Evolutionary conservation across 805 yeast genomes (phyloP).

Genomic region (Metschnikowia lunata): DNA sequence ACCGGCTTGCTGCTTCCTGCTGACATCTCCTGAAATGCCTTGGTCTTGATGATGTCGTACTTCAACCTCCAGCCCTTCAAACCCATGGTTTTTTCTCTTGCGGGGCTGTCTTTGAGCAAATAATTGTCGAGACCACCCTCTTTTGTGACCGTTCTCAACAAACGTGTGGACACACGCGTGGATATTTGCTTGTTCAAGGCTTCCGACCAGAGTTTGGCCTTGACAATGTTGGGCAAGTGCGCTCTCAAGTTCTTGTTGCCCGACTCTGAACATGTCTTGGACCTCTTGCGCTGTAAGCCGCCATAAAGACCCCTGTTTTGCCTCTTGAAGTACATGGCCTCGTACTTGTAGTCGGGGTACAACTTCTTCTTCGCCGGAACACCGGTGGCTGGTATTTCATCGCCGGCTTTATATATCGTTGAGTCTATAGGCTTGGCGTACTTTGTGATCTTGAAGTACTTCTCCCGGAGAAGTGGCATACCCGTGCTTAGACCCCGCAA

Average conservation of each 20-base stretch:
- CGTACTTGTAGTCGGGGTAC: conserved; percentile 48
- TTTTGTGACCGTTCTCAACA: conserved; percentile 77
- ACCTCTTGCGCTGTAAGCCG: conserved; percentile 73
- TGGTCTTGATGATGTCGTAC: conserved; percentile 58
- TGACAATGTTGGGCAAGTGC: conserved; percentile 80
- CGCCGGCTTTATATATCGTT: conserved; percentile 34
- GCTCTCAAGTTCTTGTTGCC: conserved; percentile 68
- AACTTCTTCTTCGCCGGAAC: conserved; percentile 11
- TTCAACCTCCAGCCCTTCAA: conserved; percentile 88
- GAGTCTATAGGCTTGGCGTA: conserved; percentile 37
- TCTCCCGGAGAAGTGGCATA: conserved; percentile 22
- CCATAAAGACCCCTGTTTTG: conserved; percentile 88
- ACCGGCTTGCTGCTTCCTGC: conserved; percentile 34
- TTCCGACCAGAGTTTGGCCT: conserved; percentile 80
- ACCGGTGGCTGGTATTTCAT: conserved; percentile 21
- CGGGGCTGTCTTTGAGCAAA: conserved; percentile 78
- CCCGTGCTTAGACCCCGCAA: conserved; percentile 6
- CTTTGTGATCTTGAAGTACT: conserved; percentile 38
- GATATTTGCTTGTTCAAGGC: conserved; percentile 53
- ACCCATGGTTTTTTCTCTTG: conserved; percentile 89
- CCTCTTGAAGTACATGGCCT: conserved; percentile 72
- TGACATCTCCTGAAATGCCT: conserved; percentile 37
- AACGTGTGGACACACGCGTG: conserved; percentile 70
- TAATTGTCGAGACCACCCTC: conserved; percentile 96
- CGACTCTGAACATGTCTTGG: conserved; percentile 73